phyloP scores from a whole-genome alignment of 1,284 basidiomycete species.

The Sanghuangporus sanghuang region DNA sequence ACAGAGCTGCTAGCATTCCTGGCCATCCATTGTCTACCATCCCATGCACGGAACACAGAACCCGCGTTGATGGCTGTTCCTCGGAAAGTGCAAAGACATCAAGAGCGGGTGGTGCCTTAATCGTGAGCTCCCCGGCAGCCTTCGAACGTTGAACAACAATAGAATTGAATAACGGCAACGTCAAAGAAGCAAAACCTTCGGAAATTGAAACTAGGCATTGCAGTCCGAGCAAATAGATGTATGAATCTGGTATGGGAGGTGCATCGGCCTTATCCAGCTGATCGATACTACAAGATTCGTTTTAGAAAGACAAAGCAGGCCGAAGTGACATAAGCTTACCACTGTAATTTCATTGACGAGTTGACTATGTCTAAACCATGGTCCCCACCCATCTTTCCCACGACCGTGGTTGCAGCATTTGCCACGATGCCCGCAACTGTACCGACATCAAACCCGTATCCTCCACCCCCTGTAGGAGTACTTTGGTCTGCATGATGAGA shows the following conservation, averaged over 20 bases:
- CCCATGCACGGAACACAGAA: conserved; percentile 56
- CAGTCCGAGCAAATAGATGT: conserved; percentile 86
- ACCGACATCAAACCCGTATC: conserved; percentile 55
- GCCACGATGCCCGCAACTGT: conserved; percentile 81
- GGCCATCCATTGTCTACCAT: conserved; percentile 91
- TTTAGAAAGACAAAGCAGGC: conserved; percentile 1
- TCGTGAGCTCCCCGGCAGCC: conserved; percentile 55
- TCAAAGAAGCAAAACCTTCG: conserved; percentile 78
- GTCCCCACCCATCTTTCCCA: conserved; percentile 63
- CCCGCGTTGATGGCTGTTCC: conserved; percentile 48
- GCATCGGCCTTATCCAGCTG: conserved; percentile 95
- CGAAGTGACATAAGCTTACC: conserved; percentile 40
- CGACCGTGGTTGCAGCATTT: conserved; percentile 71
- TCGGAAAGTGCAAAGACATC: conserved; percentile 56
- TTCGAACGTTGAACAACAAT: conserved; percentile 64
- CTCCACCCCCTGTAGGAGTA: conserved; percentile 20
- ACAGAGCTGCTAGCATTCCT: conserved; percentile 81
- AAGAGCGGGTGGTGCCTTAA: conserved; percentile 71
- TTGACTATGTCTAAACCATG: conserved; percentile 65
- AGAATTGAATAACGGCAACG: conserved; percentile 64
- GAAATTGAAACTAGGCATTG: conserved; percentile 87
- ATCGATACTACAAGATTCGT: conserved; percentile 64
- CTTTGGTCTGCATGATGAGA: conserved; percentile 31
- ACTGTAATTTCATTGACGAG: conserved; percentile 81
- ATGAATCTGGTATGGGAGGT: conserved; percentile 86